Percentiles rank a stretch among this genome's conserved stretches.
These are phyloP conservation scores for Saraca asoca DNA, from an alignment of 331 rosid genomes.

Conservation along the genomic window DNA sequence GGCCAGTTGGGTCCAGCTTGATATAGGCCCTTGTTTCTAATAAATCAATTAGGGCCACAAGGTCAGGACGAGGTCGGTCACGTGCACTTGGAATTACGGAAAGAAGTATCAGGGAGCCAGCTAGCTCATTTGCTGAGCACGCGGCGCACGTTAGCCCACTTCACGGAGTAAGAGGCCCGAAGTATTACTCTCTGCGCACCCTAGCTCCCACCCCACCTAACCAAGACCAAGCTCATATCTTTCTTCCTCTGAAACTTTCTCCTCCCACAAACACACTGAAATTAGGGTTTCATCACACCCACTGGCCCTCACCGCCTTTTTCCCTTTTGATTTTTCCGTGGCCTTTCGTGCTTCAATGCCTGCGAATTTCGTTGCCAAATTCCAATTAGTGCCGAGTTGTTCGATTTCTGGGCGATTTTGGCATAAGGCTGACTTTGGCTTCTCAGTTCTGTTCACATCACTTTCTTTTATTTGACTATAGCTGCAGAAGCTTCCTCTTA, in stretches of 20 bases:
- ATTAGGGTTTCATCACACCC: constrained; percentile 63
- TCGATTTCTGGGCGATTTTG: constrained; percentile 52
- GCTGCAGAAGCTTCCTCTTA: constrained; percentile 34
- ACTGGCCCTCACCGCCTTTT: not conserved
- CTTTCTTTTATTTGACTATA: constrained; percentile 41
- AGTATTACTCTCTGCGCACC: constrained; percentile 40
- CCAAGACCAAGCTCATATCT: constrained; percentile 55
- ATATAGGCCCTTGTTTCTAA: too few relatives aligned
- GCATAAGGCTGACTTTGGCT: constrained; percentile 24
- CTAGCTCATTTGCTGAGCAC: not conserved
- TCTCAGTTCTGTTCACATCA: constrained; percentile 45
- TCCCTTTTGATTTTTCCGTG: constrained; percentile 1
- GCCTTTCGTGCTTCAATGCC: constrained; percentile 65
- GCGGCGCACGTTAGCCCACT: constrained; percentile 45
- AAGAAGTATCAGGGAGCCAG: not conserved
- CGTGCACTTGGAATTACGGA: not conserved
- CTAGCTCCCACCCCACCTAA: constrained; percentile 48
- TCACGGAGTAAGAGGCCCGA: constrained; percentile 12
- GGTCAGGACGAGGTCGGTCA: not conserved
- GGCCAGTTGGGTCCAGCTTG: too few relatives aligned
- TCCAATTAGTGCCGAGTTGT: constrained; percentile 41
- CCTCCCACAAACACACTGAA: constrained; percentile 53
- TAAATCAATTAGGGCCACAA: too few relatives aligned
- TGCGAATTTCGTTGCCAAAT: constrained; percentile 41
- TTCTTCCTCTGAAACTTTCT: constrained; percentile 49